These are phyloP conservation scores for Malassezia sp. DNA, from an alignment of 1,284 basidiomycete genomes.

Conservation along the genomic window DNA sequence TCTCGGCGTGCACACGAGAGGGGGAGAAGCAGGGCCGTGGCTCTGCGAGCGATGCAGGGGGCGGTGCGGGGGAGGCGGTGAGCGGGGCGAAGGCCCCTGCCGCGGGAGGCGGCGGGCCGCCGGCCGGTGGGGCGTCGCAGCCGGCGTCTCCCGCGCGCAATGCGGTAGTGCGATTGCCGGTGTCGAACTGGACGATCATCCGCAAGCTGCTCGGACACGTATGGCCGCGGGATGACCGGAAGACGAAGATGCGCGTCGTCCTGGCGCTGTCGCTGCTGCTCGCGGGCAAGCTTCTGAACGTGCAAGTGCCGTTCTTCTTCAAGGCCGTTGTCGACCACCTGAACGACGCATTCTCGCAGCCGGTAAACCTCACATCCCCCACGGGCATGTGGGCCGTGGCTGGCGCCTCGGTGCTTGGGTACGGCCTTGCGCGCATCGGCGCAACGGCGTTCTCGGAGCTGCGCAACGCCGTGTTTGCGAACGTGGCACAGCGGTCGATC, in stretches of 20 bases:
- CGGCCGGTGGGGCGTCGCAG: too few relatives aligned
- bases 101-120: too few relatives aligned
- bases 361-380: constrained; percentile 60
- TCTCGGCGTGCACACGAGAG: too few relatives aligned
- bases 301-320: constrained; percentile 93
- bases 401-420: constrained; percentile 77
- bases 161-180: too few relatives aligned
- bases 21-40: too few relatives aligned
- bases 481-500: constrained; percentile 85
- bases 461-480: constrained; percentile 89
- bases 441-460: constrained; percentile 82
- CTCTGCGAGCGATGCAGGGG: too few relatives aligned
- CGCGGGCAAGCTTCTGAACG: constrained; percentile 83
- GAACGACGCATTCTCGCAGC: constrained; percentile 51
- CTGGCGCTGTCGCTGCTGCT: constrained; percentile 71
- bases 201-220: constrained; percentile 53
- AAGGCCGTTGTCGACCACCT: constrained; percentile 79
- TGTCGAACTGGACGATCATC: constrained; percentile 55
- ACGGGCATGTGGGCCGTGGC: constrained; percentile 82
- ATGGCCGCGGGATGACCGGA: constrained; percentile 53
- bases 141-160: too few relatives aligned
- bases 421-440: constrained; percentile 78
- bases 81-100: too few relatives aligned
- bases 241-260: constrained; percentile 60
- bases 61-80: too few relatives aligned